Conservation (phyloP, 768 basidiomycete species). For the Hericium alpestre region DNA sequence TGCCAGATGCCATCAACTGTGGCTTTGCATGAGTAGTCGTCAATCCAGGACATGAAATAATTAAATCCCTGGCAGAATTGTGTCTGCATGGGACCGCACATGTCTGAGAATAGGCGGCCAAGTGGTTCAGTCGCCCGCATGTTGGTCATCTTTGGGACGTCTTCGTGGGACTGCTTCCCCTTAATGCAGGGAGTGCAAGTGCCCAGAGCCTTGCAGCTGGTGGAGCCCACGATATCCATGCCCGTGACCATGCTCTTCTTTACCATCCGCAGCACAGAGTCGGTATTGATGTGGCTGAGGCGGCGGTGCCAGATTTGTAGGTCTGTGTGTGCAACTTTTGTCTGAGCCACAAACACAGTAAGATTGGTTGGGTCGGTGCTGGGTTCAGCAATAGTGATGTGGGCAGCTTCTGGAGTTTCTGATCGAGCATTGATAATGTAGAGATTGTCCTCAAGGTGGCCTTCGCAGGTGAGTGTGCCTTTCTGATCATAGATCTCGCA, state of each 20-base stretch:
- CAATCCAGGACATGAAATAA: conserved; percentile 16
- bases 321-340: neutral
- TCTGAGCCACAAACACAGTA: neutral
- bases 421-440: conserved; percentile 7
- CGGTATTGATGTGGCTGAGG: conserved; percentile 9
- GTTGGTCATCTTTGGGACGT: conserved; percentile 4
- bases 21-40: conserved; percentile 13
- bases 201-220: neutral
- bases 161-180: conserved; percentile 15
- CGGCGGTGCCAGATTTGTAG: conserved; percentile 12
- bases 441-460: conserved; percentile 1
- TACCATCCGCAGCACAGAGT: conserved; percentile 1
- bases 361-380: neutral
- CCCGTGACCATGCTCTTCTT: conserved; percentile 9
- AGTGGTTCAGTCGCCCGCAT: neutral
- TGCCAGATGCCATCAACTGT: conserved; percentile 7
- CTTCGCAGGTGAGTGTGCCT: conserved; percentile 1
- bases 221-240: conserved; percentile 3
- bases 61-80: neutral
- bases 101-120: conserved; percentile 11
- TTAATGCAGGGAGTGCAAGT: conserved; percentile 14
- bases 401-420: neutral
- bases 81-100: conserved; percentile 15
- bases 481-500: conserved; percentile 1
- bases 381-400: neutral